A percentile compares a stretch with the other conserved stretches of the same genome.
These are phyloP conservation scores for Stagonosporopsis vannaccii DNA, from an alignment of 2,329 filamentous ascomycete genomes.

Conservation along the genomic window DNA sequence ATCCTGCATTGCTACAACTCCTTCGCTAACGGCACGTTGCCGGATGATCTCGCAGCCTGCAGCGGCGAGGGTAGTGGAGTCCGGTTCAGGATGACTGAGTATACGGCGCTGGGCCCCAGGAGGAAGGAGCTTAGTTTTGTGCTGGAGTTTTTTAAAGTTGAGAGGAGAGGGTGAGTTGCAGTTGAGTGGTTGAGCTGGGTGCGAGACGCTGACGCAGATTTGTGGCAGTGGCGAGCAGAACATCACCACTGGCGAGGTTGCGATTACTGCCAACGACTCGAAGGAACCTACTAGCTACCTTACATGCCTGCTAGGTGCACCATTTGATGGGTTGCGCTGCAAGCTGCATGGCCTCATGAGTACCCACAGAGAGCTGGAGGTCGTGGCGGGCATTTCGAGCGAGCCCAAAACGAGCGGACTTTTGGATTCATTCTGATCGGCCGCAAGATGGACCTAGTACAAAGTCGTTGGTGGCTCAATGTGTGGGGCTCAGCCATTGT, in stretches of 20 bases:
- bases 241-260: conserved; percentile 2
- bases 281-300: conserved; percentile 22
- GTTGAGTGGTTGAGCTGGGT: no score
- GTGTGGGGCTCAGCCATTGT: neutral
- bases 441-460: neutral
- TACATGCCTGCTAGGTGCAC: conserved; percentile 23
- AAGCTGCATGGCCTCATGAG: conserved; percentile 22
- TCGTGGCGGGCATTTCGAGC: neutral
- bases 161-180: neutral
- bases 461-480: conserved; percentile 1
- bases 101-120: neutral
- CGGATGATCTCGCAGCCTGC: neutral
- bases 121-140: conserved; percentile 9
- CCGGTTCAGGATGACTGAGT: conserved; percentile 16
- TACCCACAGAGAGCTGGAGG: conserved; percentile 3
- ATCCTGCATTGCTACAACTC: conserved; percentile 17
- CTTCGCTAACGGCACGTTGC: conserved; percentile 25
- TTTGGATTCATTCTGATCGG: neutral
- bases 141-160: neutral
- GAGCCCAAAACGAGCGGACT: neutral
- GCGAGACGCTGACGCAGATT: neutral
- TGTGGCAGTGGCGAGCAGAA: neutral
- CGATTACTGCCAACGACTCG: conserved; percentile 27
- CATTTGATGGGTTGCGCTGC: conserved; percentile 28
- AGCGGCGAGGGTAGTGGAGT: neutral